Percentiles rank a stretch among this genome's conserved stretches.
These are phyloP conservation scores for Lenzites betulinus DNA, from an alignment of 768 basidiomycete species.

Conservation along the genomic window DNA sequence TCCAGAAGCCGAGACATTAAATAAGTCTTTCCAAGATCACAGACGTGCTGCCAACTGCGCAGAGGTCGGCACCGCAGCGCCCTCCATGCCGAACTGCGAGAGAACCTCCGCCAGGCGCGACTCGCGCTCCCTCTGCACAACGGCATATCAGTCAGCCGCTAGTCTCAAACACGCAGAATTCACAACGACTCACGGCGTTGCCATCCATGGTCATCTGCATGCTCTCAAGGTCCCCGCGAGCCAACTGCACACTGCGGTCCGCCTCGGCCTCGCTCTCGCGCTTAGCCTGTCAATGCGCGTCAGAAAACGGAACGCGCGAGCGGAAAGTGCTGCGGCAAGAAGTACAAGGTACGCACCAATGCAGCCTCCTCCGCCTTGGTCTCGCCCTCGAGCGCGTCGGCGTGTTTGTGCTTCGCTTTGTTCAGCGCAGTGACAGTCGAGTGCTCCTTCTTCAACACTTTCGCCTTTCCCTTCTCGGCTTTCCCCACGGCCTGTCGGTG, in stretches of 20 bases:
- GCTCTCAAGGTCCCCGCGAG: slow-evolving; percentile 9
- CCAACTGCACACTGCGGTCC: background rate
- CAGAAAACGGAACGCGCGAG: background rate
- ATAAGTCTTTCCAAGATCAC: background rate
- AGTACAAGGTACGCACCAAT: background rate
- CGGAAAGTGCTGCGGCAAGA: background rate
- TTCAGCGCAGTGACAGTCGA: slow-evolving; percentile 10
- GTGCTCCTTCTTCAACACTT: slow-evolving; percentile 13
- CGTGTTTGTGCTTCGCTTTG: slow-evolving; percentile 15
- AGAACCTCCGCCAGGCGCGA: slow-evolving; percentile 7
- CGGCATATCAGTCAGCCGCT: too few species aligned
- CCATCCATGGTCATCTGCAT: slow-evolving; percentile 4
- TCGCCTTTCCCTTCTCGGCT: slow-evolving; percentile 9
- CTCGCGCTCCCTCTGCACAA: slow-evolving; percentile 10
- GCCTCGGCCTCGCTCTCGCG: slow-evolving; percentile 8
- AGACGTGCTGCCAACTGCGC: background rate
- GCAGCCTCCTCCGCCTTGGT: background rate
- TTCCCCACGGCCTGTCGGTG: slow-evolving; percentile 10
- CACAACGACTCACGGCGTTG: slow-evolving; percentile 11
- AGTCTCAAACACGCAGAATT: too few species aligned
- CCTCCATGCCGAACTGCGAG: background rate
- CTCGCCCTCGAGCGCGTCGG: slow-evolving; percentile 7
- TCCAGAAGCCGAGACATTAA: background rate
- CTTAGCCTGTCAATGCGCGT: background rate
- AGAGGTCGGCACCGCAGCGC: background rate